Percentiles rank a stretch among this genome's conserved stretches.
These are phyloP conservation scores for Trypethelium eluteriae DNA, from an alignment of 495 filamentous ascomycete genomes.

Conservation along the genomic window DNA sequence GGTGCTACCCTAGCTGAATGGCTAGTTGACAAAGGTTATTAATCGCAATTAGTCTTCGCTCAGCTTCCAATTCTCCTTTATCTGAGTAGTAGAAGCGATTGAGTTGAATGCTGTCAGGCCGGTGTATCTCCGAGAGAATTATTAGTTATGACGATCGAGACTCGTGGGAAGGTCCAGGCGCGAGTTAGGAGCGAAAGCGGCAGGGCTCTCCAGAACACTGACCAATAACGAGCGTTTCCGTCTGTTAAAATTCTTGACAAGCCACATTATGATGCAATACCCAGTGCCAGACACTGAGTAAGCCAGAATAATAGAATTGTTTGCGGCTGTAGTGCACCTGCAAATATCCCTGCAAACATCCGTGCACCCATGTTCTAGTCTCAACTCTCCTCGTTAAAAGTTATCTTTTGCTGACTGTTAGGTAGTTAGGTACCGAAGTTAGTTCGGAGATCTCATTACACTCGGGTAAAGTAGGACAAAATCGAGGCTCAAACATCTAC, in stretches of 20 bases:
- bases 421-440: background rate
- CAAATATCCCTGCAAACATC: background rate
- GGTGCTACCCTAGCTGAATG: too few species aligned
- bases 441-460: background rate
- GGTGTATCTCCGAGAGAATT: too few species aligned
- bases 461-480: background rate
- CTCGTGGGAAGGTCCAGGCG: background rate
- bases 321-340: background rate
- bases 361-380: too few species aligned
- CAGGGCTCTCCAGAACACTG: background rate
- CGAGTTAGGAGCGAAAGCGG: background rate
- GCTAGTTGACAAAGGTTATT: background rate
- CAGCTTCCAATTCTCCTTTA: background rate
- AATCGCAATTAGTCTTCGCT: background rate
- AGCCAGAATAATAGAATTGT: background rate
- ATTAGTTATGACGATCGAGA: too few species aligned
- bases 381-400: background rate
- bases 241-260: background rate
- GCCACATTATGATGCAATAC: slow-evolving; percentile 10
- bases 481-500: background rate
- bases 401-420: slow-evolving; percentile 1
- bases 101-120: too few species aligned
- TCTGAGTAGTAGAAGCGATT: background rate
- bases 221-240: background rate
- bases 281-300: background rate